Percentiles rank a stretch among this genome's conserved stretches.
phyloP scores from a whole-genome alignment of 306 rosid species.

The Begonia loranthoides region DNA sequence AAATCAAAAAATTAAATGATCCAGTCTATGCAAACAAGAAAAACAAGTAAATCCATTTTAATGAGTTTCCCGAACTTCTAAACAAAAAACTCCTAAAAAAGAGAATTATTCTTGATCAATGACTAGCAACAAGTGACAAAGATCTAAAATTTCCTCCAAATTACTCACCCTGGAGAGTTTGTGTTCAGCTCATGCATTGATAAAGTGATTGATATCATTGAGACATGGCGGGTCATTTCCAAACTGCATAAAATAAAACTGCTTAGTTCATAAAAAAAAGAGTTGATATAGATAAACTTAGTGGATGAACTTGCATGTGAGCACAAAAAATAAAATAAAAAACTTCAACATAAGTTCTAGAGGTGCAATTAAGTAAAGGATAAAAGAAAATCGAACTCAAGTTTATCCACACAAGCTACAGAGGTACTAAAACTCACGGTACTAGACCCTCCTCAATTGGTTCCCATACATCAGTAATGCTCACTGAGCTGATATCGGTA shows the following conservation, averaged over 20 bases:
- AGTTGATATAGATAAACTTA: too few relatives aligned
- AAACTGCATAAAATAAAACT: conserved; percentile 40
- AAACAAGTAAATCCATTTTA: neutral
- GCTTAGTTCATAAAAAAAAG: too few relatives aligned
- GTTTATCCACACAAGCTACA: too few relatives aligned
- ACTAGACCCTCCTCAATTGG: conserved; percentile 98
- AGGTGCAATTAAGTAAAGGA: too few relatives aligned
- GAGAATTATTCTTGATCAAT: too few relatives aligned
- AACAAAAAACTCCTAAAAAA: neutral
- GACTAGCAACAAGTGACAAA: neutral
- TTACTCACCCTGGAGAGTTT: conserved; percentile 71
- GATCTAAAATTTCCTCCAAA: neutral
- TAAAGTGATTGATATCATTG: conserved; percentile 82
- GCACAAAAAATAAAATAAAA: too few relatives aligned
- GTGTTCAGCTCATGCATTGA: conserved; percentile 62
- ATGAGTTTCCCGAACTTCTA: neutral
- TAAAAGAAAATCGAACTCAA: conserved; percentile 17
- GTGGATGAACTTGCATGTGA: too few relatives aligned
- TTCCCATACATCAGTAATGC: conserved; percentile 95
- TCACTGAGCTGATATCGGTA: conserved; percentile 78
- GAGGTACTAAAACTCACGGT: too few relatives aligned
- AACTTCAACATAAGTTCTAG: too few relatives aligned
- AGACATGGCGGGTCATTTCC: conserved; percentile 98
- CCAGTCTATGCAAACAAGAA: neutral
- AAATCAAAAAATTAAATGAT: conserved; percentile 7